Conservation (phyloP, 177 flowering plant genomes). For the Vitis hybrid region DNA sequence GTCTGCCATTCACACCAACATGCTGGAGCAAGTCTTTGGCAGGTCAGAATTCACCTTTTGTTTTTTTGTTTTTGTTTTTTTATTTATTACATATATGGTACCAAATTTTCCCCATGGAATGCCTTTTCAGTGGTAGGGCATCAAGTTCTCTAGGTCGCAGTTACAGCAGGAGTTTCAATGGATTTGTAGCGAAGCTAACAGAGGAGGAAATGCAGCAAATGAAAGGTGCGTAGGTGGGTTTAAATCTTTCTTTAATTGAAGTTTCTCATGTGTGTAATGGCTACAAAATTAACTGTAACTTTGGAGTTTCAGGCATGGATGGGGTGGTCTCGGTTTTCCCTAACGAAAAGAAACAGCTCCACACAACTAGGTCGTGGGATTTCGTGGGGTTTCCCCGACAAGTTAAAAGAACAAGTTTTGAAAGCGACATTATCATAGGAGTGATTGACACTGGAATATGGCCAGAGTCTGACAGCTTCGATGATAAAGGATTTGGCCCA, state of each 20-base stretch:
- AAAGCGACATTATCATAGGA: constrained; percentile 28
- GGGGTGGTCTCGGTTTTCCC: constrained; percentile 38
- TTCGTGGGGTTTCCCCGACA: constrained; percentile 25
- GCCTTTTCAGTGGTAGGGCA: too few relatives aligned
- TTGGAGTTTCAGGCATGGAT: constrained; percentile 13
- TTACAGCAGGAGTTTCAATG: too few relatives aligned
- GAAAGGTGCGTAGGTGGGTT: too few relatives aligned
- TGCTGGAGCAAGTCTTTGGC: constrained; percentile 40
- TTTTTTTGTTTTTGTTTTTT: too few relatives aligned
- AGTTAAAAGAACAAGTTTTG: constrained; percentile 10
- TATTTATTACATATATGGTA: too few relatives aligned
- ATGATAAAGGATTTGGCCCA: constrained; percentile 26
- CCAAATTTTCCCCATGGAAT: too few relatives aligned
- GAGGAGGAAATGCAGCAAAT: too few relatives aligned
- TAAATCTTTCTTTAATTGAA: too few relatives aligned
- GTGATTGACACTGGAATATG: constrained; percentile 33
- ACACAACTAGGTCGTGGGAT: constrained; percentile 36
- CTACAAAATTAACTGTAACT: background rate
- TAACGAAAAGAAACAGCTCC: constrained; percentile 21
- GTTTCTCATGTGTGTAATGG: too few relatives aligned
- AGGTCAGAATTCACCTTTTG: constrained; percentile 20
- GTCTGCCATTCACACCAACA: constrained; percentile 28
- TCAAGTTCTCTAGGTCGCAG: too few relatives aligned
- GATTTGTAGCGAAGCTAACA: too few relatives aligned
- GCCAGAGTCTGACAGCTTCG: constrained; percentile 33